Base-by-base conservation (phyloP, 1,139 yeast genomes). In the Yamadazyma atmosphaerica region DNA sequence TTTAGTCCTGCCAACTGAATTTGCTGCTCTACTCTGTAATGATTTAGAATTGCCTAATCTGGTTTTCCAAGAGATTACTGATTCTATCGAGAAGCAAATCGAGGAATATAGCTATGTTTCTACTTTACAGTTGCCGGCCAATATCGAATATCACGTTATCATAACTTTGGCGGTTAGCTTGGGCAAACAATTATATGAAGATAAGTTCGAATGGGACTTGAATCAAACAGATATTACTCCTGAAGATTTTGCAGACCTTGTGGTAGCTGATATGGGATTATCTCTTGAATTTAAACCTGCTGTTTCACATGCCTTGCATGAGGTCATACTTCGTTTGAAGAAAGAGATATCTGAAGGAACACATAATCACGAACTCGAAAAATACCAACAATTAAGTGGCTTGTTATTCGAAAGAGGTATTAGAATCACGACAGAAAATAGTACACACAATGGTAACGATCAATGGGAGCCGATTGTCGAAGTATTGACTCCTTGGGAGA, bases 181-280 rank as follows among this genome's bases (percentile, higher is more conserved):
- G 45, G 89, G 89, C 51, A 86, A 86, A 54, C 83, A 83, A 52
- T 72, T 90, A 35, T 88, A 84, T 54, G 96, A 90, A 52, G 99
- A 92, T 63, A 85, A 86, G 56, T 84, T 92, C 49, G 98, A 92
- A 60, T 92, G 98, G 98, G 95, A 92, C 56, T 68, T 92, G 43
- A 71, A 65, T 21, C 81, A 81, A 46, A 68, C 73, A n/a, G 65
- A 72, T 1, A 59, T 85, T 5, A 80, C 94, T 0, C 97, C 98
- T 0, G 96, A 89, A 56, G 67, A 66, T 36, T 92, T 92, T 67
- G 95, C 98, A 0, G 78, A 74, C 46, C 76, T 77, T 3, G 89
- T 90, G 2, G 96, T 88, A 3, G 74, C 79, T 28, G 99, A 92
- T 52, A 63, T 92, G 58, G 97, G 97, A 0, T 66, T 92, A 21